Evolutionary conservation across 2,329 filamentous ascomycete genomes (phyloP).

Genomic region (Ambrosiella beaveri): DNA sequence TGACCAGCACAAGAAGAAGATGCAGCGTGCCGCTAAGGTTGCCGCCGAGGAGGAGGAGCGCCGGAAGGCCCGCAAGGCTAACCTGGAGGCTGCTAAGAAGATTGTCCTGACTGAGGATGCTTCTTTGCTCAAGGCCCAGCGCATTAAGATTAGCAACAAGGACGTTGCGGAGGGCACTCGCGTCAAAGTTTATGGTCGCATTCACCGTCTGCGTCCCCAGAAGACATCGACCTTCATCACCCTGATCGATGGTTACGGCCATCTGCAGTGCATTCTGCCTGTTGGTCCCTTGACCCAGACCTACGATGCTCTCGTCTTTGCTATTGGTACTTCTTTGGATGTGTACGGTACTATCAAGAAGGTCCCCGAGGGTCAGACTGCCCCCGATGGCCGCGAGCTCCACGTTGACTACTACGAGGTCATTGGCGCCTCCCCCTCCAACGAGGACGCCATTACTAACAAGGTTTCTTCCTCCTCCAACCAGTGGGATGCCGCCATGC

Average conservation of each 20-base stretch:
- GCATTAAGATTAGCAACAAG: conserved; percentile 60
- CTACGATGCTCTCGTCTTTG: conserved; percentile 77
- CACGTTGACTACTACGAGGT: conserved; percentile 81
- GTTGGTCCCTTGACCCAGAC: conserved; percentile 67
- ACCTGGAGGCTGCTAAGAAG: conserved; percentile 61
- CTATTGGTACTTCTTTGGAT: conserved; percentile 72
- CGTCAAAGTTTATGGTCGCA: conserved; percentile 64
- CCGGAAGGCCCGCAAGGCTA: conserved; percentile 49
- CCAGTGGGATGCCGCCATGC: conserved; percentile 43
- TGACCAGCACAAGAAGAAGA: conserved; percentile 69
- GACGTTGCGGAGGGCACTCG: conserved; percentile 52
- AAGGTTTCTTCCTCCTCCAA: conserved; percentile 33
- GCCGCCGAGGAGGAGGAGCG: conserved; percentile 57
- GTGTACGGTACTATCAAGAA: conserved; percentile 70
- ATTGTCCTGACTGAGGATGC: conserved; percentile 50
- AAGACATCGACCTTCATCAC: conserved; percentile 77
- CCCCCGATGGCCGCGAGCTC: conserved; percentile 71
- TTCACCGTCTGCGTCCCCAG: conserved; percentile 66
- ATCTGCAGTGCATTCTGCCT: conserved; percentile 67
- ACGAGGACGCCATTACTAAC: conserved; percentile 85
- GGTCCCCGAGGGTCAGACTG: conserved; percentile 60
- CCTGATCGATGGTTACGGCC: conserved; percentile 61
- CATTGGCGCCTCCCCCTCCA: conserved; percentile 62
- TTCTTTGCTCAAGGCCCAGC: conserved; percentile 54
- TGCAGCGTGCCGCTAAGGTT: conserved; percentile 56